Conservation (phyloP, 2,329 filamentous ascomycete genomes). For the Colletotrichum sublineola region DNA sequence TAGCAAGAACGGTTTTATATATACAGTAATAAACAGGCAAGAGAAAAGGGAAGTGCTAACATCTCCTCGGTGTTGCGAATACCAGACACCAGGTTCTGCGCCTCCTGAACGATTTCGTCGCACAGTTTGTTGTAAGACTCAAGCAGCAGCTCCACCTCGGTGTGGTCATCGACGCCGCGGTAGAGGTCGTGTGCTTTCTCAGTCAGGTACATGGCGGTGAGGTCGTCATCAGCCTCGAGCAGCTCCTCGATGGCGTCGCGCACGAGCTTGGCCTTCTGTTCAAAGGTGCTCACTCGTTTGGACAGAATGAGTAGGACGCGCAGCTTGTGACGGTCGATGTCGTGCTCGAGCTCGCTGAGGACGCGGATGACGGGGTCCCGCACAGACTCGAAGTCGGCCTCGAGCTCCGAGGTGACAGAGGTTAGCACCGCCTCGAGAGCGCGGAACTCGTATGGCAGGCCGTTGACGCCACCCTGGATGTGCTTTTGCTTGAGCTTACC, state of each 20-base stretch:
- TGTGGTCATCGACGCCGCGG: constrained; percentile 87
- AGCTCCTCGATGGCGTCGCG: constrained; percentile 95
- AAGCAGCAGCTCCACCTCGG: constrained; percentile 95
- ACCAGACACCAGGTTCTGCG: constrained; percentile 90
- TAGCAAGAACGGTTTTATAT: constrained; percentile 37
- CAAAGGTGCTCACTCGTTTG: constrained; percentile 95
- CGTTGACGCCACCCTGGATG: constrained; percentile 64
- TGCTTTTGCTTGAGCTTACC: constrained; percentile 90
- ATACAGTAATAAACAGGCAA: constrained; percentile 8
- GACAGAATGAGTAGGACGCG: constrained; percentile 92
- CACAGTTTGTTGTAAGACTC: constrained; percentile 98
- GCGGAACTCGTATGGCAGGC: constrained; percentile 93
- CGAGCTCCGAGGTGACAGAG: constrained; percentile 90
- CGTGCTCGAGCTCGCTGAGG: constrained; percentile 90
- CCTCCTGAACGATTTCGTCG: constrained; percentile 97
- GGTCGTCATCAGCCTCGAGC: constrained; percentile 94
- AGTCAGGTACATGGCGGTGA: constrained; percentile 94
- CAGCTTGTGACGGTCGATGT: constrained; percentile 95
- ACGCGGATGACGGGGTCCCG: constrained; percentile 92
- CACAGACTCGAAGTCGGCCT: constrained; percentile 94
- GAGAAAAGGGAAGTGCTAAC: constrained; percentile 64
- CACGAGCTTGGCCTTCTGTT: constrained; percentile 95
- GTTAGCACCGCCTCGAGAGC: constrained; percentile 95
- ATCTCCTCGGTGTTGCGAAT: constrained; percentile 99
- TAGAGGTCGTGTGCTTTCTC: constrained; percentile 83